Conservation (phyloP, 257 asterid genomes). For the Cynanchum wilfordii region DNA sequence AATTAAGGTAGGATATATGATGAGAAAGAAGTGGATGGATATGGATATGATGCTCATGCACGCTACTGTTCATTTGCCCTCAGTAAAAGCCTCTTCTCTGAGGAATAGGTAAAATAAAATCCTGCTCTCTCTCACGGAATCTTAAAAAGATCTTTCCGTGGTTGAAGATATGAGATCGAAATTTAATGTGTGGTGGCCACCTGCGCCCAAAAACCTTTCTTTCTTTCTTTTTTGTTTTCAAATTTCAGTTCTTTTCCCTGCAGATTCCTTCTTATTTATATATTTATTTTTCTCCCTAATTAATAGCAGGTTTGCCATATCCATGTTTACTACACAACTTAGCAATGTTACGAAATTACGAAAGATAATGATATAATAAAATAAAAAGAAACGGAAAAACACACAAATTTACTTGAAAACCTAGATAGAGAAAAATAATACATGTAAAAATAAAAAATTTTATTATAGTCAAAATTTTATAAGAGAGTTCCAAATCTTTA, state of each 20-base stretch:
- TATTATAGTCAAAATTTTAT: too few species aligned
- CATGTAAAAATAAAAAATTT: too few species aligned
- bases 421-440: too few species aligned
- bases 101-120: neutral
- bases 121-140: neutral
- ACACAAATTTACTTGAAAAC: too few species aligned
- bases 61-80: neutral
- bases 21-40: too few species aligned
- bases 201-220: neutral
- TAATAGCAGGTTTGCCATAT: neutral
- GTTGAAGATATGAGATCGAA: neutral
- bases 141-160: constrained; percentile 1
- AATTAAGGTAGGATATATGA: neutral
- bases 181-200: neutral
- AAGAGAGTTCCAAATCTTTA: too few species aligned
- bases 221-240: too few species aligned
- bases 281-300: neutral
- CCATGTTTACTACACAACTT: too few species aligned
- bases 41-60: too few species aligned
- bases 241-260: neutral
- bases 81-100: neutral
- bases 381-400: too few species aligned
- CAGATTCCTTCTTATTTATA: neutral
- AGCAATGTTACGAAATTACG: too few species aligned
- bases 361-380: too few species aligned